Percentiles rank a stretch among this genome's conserved stretches.
phyloP scores from a whole-genome alignment of 345 rosid genomes.

The Boechera divaricarpa region DNA sequence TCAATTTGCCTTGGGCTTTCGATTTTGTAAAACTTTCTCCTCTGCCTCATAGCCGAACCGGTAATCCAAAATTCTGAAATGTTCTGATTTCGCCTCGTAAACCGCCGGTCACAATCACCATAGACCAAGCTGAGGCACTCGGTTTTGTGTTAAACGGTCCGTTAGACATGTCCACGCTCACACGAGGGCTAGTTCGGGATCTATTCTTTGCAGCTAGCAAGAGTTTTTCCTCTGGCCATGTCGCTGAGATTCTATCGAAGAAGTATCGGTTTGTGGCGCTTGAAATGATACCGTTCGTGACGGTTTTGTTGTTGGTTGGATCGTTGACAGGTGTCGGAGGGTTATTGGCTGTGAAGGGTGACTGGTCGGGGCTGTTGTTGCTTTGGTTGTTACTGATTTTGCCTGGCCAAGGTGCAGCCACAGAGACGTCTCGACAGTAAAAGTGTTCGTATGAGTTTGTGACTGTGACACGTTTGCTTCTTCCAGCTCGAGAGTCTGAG shows the following conservation, averaged over 20 bases:
- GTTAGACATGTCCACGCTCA: slow-evolving; percentile 61
- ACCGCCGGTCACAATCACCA: slow-evolving; percentile 93
- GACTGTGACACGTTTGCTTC: slow-evolving; percentile 75
- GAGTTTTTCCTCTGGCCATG: slow-evolving; percentile 94
- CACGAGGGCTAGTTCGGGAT: slow-evolving; percentile 56
- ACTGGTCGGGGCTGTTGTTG: slow-evolving; percentile 54
- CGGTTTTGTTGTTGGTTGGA: slow-evolving; percentile 47
- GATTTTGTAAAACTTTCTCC: slow-evolving; percentile 31
- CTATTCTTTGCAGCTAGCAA: slow-evolving; percentile 49
- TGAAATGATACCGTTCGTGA: slow-evolving; percentile 72
- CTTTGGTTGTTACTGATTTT: slow-evolving; percentile 51
- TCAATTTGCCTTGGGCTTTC: slow-evolving; percentile 33
- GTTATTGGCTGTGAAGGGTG: slow-evolving; percentile 62
- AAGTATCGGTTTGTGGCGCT: slow-evolving; percentile 87
- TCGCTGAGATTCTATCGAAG: slow-evolving; percentile 85
- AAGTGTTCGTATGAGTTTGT: slow-evolving; percentile 83
- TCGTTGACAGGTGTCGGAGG: slow-evolving; percentile 92
- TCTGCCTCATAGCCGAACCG: slow-evolving; percentile 57
- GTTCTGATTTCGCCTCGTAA: slow-evolving; percentile 81
- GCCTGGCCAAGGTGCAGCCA: slow-evolving; percentile 96
- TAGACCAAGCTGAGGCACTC: slow-evolving; percentile 70
- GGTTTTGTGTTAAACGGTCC: slow-evolving; percentile 50
- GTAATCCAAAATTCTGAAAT: slow-evolving; percentile 92
- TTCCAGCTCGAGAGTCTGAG: slow-evolving; percentile 75
- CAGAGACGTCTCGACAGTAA: slow-evolving; percentile 85